Conservation (phyloP, 2,329 filamentous ascomycete genomes). For the Penicillium sp. region DNA sequence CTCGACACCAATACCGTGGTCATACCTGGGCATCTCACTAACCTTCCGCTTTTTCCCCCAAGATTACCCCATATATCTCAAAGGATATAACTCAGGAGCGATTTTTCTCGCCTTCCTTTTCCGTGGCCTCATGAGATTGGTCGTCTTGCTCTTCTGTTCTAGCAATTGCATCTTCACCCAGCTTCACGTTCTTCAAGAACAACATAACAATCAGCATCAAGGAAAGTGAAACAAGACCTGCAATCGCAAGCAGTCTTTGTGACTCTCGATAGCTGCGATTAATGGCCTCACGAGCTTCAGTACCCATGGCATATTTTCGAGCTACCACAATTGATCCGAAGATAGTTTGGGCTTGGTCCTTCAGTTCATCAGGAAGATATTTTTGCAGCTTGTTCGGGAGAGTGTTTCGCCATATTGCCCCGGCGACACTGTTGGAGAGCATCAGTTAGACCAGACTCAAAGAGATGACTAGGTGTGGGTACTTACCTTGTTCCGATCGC, state of each 20-base stretch:
- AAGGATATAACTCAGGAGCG: not conserved
- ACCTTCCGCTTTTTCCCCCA: too few relatives aligned
- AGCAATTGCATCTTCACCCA: conserved; percentile 12
- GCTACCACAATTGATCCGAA: conserved; percentile 24
- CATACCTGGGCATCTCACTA: too few relatives aligned
- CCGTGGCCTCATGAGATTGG: not conserved
- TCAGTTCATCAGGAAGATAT: conserved; percentile 22
- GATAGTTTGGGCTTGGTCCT: conserved; percentile 19
- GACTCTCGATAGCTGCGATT: conserved; percentile 25
- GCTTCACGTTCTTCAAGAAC: conserved; percentile 22
- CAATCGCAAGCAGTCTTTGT: conserved; percentile 21
- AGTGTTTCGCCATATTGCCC: conserved; percentile 39
- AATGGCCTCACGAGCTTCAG: conserved; percentile 15
- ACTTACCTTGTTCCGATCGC: conserved; percentile 35
- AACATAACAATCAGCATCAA: conserved; percentile 25
- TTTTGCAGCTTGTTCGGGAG: conserved; percentile 18
- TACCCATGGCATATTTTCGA: conserved; percentile 15
- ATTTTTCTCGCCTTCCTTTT: not conserved
- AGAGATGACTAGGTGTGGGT: not conserved
- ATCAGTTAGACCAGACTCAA: not conserved
- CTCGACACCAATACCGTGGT: too few relatives aligned
- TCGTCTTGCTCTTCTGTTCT: not conserved
- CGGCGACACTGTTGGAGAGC: conserved; percentile 26
- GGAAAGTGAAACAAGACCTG: conserved; percentile 15
- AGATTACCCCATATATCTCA: not conserved